Percentiles rank a stretch among this genome's conserved stretches.
Conservation (phyloP, 192 early-diverging fungal species). For the Geosiphon pyriformis region DNA sequence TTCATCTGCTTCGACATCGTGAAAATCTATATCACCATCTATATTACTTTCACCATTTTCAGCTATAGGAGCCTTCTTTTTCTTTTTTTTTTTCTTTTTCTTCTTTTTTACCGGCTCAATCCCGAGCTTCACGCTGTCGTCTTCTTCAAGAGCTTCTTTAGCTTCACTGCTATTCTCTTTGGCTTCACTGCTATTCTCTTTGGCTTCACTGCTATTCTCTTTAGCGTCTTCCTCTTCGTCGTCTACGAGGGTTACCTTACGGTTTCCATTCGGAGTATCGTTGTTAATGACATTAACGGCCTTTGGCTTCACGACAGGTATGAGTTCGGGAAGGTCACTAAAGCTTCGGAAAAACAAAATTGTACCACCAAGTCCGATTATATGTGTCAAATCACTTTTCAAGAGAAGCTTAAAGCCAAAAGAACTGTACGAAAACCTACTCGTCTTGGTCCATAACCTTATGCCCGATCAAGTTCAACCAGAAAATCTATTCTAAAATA, state of each 20-base stretch:
- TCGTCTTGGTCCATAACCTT: too few species aligned
- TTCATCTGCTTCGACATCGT: constrained; percentile 36
- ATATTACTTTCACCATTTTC: too few species aligned
- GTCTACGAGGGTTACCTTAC: background rate
- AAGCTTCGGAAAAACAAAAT: too few species aligned
- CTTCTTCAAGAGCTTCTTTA: background rate
- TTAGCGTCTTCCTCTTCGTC: background rate
- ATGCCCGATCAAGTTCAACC: too few species aligned
- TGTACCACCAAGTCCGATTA: too few species aligned
- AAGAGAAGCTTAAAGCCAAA: too few species aligned
- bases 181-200: background rate
- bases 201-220: background rate
- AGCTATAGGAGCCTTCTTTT: constrained; percentile 47
- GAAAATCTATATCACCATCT: constrained; percentile 24
- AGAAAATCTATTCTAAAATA: too few species aligned
- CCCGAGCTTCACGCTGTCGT: background rate
- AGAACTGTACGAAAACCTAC: too few species aligned
- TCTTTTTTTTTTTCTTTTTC: constrained; percentile 34
- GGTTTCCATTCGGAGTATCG: background rate
- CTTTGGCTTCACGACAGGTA: background rate
- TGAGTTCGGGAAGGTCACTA: background rate
- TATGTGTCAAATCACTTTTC: too few species aligned
- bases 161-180: background rate
- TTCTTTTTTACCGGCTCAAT: constrained; percentile 29
- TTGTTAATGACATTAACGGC: background rate